These are phyloP conservation scores for Globisporangium canariense DNA, from an alignment of 352 stramenopile species.

Conservation along the genomic window DNA sequence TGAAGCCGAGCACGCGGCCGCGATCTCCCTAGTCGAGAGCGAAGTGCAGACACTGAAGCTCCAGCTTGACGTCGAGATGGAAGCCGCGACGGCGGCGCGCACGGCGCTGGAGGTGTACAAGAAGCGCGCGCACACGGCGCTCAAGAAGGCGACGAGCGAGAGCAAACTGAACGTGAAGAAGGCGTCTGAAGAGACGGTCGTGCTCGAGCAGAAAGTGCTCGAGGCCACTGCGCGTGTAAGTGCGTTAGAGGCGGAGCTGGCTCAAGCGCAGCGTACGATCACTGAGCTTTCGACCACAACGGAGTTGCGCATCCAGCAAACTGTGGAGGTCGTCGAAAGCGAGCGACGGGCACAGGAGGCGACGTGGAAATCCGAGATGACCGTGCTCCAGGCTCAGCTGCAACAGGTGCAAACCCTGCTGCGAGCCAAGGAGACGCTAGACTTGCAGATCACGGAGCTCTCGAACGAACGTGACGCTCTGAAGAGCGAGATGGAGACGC, in stretches of 20 bases:
- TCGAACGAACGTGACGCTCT: slow-evolving; percentile 30
- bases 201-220: slow-evolving; percentile 48
- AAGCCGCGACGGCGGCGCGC: slow-evolving; percentile 42
- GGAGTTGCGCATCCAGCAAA: slow-evolving; percentile 19
- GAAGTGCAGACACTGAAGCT: slow-evolving; percentile 26
- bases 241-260: slow-evolving; percentile 34
- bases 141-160: slow-evolving; percentile 76
- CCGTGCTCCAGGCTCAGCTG: slow-evolving; percentile 34
- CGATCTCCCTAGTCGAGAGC: slow-evolving; percentile 24
- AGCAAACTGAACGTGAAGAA: slow-evolving; percentile 62
- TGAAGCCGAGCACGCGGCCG: slow-evolving; percentile 20
- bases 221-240: slow-evolving; percentile 33
- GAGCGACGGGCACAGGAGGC: slow-evolving; percentile 29
- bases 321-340: slow-evolving; percentile 23
- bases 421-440: slow-evolving; percentile 25
- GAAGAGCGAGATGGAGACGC: slow-evolving; percentile 19
- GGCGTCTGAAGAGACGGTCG: slow-evolving; percentile 30
- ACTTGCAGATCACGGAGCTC: slow-evolving; percentile 38
- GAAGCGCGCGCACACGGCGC: slow-evolving; percentile 64
- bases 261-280: slow-evolving; percentile 23
- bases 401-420: slow-evolving; percentile 23
- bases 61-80: slow-evolving; percentile 47
- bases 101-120: slow-evolving; percentile 77
- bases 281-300: slow-evolving; percentile 21
- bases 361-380: slow-evolving; percentile 27